phyloP scores from a whole-genome alignment of 495 filamentous ascomycete species.

The Monascus purpureus region DNA sequence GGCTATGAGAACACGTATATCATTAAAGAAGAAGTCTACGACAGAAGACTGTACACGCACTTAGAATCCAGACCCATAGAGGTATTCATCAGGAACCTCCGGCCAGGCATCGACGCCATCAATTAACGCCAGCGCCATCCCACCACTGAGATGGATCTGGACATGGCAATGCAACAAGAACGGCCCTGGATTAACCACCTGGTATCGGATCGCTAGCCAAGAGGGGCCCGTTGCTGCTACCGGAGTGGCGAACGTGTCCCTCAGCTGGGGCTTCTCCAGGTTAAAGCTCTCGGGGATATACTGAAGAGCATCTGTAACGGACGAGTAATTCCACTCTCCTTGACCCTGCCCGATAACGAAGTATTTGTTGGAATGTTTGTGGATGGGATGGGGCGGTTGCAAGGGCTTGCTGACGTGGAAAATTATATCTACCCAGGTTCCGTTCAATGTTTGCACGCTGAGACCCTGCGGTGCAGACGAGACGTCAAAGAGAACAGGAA shows the following conservation, averaged over 20 bases:
- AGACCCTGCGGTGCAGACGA: conserved; percentile 5
- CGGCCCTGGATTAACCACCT: conserved; percentile 34
- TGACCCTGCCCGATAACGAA: conserved; percentile 30
- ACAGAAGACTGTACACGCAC: too few species aligned
- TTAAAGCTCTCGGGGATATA: conserved; percentile 29
- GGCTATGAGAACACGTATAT: too few species aligned
- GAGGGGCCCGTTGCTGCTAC: too few species aligned
- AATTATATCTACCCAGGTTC: conserved; percentile 40
- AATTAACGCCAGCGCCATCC: conserved; percentile 33
- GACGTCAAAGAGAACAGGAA: conserved; percentile 6
- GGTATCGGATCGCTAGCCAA: conserved; percentile 38
- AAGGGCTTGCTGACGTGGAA: conserved; percentile 4
- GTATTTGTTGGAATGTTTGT: conserved; percentile 40
- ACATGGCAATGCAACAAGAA: conserved; percentile 43
- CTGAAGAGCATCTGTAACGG: conserved; percentile 25
- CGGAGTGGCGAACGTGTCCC: conserved; percentile 33
- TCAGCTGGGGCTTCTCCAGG: conserved; percentile 24
- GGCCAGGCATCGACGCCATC: conserved; percentile 40
- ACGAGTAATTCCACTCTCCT: conserved; percentile 25
- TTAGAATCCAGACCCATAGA: neutral
- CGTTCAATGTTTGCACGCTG: conserved; percentile 31
- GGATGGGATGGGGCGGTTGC: conserved; percentile 35
- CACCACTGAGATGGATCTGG: conserved; percentile 31
- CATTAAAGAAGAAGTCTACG: too few species aligned
- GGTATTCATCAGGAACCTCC: conserved; percentile 7